Percentiles rank a stretch among this genome's conserved stretches.
Evolutionary conservation across 1,284 basidiomycete species (phyloP).

Genomic region (Ganoderma meredithae): DNA sequence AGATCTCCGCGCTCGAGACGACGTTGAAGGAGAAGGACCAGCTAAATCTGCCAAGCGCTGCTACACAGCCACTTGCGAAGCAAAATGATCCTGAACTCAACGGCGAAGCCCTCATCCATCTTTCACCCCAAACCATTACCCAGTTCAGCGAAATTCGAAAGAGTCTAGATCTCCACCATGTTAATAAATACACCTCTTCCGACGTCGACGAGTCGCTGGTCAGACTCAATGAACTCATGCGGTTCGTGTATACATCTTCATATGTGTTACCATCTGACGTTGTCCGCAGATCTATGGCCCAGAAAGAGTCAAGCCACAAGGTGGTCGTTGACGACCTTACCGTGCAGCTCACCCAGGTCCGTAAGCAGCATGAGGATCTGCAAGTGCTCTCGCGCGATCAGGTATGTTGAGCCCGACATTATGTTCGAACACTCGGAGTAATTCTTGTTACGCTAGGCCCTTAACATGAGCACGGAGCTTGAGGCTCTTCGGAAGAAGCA

Average conservation of each 20-base stretch:
- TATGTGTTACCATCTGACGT: constrained; percentile 11
- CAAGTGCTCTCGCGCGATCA: constrained; percentile 83
- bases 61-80: constrained; percentile 8
- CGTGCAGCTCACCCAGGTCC: constrained; percentile 69
- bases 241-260: constrained; percentile 53
- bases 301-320: constrained; percentile 88
- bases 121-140: constrained; percentile 74
- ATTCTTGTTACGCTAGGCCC: constrained; percentile 52
- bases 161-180: constrained; percentile 59
- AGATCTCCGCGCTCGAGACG: constrained; percentile 81
- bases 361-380: constrained; percentile 82
- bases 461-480: constrained; percentile 88
- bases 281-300: constrained; percentile 83
- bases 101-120: constrained; percentile 39
- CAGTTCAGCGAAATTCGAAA: constrained; percentile 76
- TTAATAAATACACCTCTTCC: constrained; percentile 42
- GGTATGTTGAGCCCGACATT: constrained; percentile 46
- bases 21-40: constrained; percentile 62
- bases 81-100: constrained; percentile 26
- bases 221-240: constrained; percentile 86
- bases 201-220: constrained; percentile 76
- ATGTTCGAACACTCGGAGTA: not conserved
- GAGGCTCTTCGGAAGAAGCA: constrained; percentile 75
- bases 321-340: constrained; percentile 79
- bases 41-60: constrained; percentile 27